Percentiles rank a stretch among this genome's conserved stretches.
These are phyloP conservation scores for Cladorrhinum sp. DNA, from an alignment of 2,329 filamentous ascomycete species.

Conservation along the genomic window DNA sequence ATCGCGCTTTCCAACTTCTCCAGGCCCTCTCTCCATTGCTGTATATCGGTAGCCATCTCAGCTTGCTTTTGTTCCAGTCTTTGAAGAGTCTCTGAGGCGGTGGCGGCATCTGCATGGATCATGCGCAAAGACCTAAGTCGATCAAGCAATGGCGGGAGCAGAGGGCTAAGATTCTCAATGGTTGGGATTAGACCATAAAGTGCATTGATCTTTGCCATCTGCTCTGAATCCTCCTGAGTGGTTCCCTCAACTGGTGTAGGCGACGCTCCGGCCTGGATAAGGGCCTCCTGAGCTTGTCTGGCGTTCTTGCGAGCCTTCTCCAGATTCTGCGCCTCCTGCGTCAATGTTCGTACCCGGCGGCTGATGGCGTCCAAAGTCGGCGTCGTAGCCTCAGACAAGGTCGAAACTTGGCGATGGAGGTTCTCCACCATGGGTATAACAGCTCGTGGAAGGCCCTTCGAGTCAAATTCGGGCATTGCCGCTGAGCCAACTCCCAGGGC, in stretches of 20 bases:
- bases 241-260: conserved; percentile 35
- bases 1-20: conserved; percentile 76
- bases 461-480: conserved; percentile 59
- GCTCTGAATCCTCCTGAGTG: conserved; percentile 57
- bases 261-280: conserved; percentile 46
- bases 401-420: conserved; percentile 75
- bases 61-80: conserved; percentile 75
- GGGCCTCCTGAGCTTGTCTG: conserved; percentile 58
- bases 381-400: conserved; percentile 69
- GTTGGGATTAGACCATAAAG: conserved; percentile 85
- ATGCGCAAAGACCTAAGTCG: conserved; percentile 77
- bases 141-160: conserved; percentile 82
- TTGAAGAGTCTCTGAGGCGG: conserved; percentile 73
- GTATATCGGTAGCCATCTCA: conserved; percentile 79
- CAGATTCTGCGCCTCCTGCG: conserved; percentile 69
- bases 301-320: conserved; percentile 63
- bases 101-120: conserved; percentile 83
- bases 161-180: conserved; percentile 79
- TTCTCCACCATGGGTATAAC: conserved; percentile 79
- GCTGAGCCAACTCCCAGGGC: conserved; percentile 74
- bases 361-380: conserved; percentile 71
- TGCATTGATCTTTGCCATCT: conserved; percentile 83
- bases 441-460: conserved; percentile 58
- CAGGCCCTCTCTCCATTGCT: conserved; percentile 79
- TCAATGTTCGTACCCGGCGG: conserved; percentile 66